These are phyloP conservation scores for Paramecium sonneborni DNA, from an alignment of 73 alveolate species.

Conservation along the genomic window DNA sequence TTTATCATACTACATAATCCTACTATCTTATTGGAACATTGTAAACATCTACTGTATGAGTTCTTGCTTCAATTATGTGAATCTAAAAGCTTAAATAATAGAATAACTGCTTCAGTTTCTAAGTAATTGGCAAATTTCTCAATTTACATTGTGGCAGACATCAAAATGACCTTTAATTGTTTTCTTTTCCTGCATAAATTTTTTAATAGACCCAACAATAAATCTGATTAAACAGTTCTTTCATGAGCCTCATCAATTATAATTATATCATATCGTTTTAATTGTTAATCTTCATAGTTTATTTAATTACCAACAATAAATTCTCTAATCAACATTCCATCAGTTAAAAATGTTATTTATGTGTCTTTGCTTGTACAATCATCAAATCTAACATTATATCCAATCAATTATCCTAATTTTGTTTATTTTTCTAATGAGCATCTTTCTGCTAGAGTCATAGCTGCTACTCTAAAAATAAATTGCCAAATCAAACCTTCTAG, in stretches of 20 bases:
- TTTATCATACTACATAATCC: slow-evolving; percentile 71
- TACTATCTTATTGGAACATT: slow-evolving; percentile 66
- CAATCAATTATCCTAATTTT: slow-evolving; percentile 85
- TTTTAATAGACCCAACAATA: slow-evolving; percentile 91
- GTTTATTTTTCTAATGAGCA: slow-evolving; percentile 88
- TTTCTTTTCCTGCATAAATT: slow-evolving; percentile 71
- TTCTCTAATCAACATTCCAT: slow-evolving; percentile 97
- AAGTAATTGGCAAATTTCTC: slow-evolving; percentile 63
- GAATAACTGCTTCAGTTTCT: slow-evolving; percentile 50
- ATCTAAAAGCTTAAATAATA: neutral
- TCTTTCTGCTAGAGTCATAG: slow-evolving; percentile 91
- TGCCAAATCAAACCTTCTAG: slow-evolving; percentile 70
- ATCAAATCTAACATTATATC: slow-evolving; percentile 91
- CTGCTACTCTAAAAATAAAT: slow-evolving; percentile 85
- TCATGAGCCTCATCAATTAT: slow-evolving; percentile 97
- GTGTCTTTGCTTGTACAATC: slow-evolving; percentile 79
- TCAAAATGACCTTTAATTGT: slow-evolving; percentile 72
- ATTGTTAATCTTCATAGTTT: neutral
- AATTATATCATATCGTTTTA: slow-evolving; percentile 32
- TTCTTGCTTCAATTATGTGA: slow-evolving; percentile 78
- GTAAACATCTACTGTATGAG: slow-evolving; percentile 79
- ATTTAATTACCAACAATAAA: slow-evolving; percentile 81
- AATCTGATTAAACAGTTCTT: slow-evolving; percentile 96
- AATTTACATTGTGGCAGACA: slow-evolving; percentile 81
- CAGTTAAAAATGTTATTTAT: slow-evolving; percentile 89